Conservation (phyloP, 2,329 filamentous ascomycete species). For the Tolypocladium nubicola region DNA sequence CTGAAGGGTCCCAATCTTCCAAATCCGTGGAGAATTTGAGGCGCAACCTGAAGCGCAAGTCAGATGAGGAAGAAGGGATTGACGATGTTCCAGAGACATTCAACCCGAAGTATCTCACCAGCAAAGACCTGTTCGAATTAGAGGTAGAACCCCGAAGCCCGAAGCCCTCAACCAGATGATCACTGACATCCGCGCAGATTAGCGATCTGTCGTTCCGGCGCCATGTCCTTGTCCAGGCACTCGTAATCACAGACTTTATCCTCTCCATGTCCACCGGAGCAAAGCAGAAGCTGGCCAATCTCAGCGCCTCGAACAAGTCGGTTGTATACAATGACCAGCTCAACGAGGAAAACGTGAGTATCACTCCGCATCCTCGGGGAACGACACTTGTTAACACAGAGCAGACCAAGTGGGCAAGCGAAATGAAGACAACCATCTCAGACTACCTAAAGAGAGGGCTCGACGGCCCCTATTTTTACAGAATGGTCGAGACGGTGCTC, state of each 20-base stretch:
- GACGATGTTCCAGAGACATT: slow-evolving; percentile 46
- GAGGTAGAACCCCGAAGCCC: slow-evolving; percentile 47
- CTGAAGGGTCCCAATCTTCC: slow-evolving; percentile 32
- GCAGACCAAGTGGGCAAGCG: slow-evolving; percentile 71
- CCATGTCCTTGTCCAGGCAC: slow-evolving; percentile 87
- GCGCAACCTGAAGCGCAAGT: slow-evolving; percentile 61
- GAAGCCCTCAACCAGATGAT: too few species aligned
- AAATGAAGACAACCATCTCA: slow-evolving; percentile 69
- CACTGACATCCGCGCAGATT: slow-evolving; percentile 40
- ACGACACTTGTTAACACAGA: slow-evolving; percentile 4
- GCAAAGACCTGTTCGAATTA: slow-evolving; percentile 86
- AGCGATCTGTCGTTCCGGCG: slow-evolving; percentile 90
- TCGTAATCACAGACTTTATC: slow-evolving; percentile 91
- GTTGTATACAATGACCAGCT: slow-evolving; percentile 74
- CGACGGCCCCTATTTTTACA: slow-evolving; percentile 87
- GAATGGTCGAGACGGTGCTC: slow-evolving; percentile 93
- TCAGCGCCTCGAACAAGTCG: slow-evolving; percentile 66
- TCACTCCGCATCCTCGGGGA: neutral
- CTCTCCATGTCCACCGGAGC: slow-evolving; percentile 76
- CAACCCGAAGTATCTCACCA: slow-evolving; percentile 98
- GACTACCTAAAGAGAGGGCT: slow-evolving; percentile 70
- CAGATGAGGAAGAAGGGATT: slow-evolving; percentile 35
- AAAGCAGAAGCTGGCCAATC: slow-evolving; percentile 64
- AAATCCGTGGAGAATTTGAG: slow-evolving; percentile 53
- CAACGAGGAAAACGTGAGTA: slow-evolving; percentile 70